Evolutionary conservation across 352 stramenopile genomes (phyloP).

Genomic region (Pythium insidiosum): DNA sequence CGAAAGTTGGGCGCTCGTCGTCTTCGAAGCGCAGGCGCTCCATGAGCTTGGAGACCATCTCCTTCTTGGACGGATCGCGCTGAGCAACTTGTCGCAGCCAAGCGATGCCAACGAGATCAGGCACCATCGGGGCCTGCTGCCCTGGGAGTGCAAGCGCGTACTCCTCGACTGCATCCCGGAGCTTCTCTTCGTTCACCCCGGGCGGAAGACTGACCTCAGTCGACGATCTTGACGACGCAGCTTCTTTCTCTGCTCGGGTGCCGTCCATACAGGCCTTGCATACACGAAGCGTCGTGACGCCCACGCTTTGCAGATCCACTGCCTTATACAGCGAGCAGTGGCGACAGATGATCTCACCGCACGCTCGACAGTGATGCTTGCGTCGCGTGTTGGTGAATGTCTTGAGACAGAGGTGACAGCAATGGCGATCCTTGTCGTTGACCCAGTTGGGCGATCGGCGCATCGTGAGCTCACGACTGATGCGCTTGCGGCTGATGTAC

Average conservation of each 20-base stretch:
- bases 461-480: constrained; percentile 66
- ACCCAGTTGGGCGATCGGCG: constrained; percentile 71
- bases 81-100: constrained; percentile 67
- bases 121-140: constrained; percentile 44
- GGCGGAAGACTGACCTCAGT: constrained; percentile 1
- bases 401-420: constrained; percentile 78
- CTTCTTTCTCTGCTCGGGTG: constrained; percentile 14
- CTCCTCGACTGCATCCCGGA: constrained; percentile 60
- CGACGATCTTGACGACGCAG: constrained; percentile 9
- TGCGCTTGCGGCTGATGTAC: constrained; percentile 52
- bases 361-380: constrained; percentile 75
- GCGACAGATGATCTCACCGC: constrained; percentile 81
- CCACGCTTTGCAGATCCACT: constrained; percentile 65
- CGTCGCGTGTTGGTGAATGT: constrained; percentile 73
- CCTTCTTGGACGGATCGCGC: constrained; percentile 59
- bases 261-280: constrained; percentile 78
- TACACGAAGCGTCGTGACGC: constrained; percentile 64
- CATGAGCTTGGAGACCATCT: constrained; percentile 66
- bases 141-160: constrained; percentile 62
- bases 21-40: constrained; percentile 46
- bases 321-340: constrained; percentile 73
- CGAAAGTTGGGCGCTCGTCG: constrained; percentile 9
- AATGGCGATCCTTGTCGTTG: constrained; percentile 72
- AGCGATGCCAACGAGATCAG: constrained; percentile 67
- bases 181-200: constrained; percentile 28